phyloP scores from a whole-genome alignment of 768 basidiomycete genomes.

The Leucosporidium creatinivorum region DNA sequence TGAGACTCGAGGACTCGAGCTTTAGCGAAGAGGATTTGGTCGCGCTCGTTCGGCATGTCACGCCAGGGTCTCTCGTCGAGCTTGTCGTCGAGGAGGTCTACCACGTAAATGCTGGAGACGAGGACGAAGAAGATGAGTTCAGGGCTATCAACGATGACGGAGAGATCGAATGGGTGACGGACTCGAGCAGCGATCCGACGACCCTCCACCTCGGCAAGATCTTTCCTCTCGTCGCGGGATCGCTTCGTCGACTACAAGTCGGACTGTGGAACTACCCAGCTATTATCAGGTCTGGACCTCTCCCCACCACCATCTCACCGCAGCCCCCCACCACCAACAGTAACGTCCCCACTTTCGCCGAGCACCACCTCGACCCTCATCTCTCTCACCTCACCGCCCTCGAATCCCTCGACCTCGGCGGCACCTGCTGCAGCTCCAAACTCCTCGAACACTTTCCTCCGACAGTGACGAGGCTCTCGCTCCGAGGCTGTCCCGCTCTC shows the following conservation, averaged over 20 bases:
- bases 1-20: not conserved
- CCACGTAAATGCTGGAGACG: not conserved
- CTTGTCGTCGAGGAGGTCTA: not conserved
- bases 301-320: not conserved
- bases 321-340: not conserved
- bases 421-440: too few relatives aligned
- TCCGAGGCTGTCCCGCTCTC: too few relatives aligned
- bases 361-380: not conserved
- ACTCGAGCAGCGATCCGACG: not conserved
- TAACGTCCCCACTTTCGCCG: slow-evolving; percentile 14
- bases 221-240: not conserved
- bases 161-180: too few relatives aligned
- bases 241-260: not conserved
- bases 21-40: not conserved
- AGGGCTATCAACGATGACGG: too few relatives aligned
- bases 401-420: too few relatives aligned
- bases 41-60: too few relatives aligned
- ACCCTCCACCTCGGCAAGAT: not conserved
- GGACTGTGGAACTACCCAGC: not conserved
- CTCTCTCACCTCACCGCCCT: not conserved
- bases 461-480: too few relatives aligned
- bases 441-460: too few relatives aligned
- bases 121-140: too few relatives aligned
- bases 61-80: not conserved
- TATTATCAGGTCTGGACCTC: not conserved